Evolutionary conservation across 345 rosid species (phyloP), one percentile per base, ranked within the genome.

Genomic region (Citrus inodora): DNA sequence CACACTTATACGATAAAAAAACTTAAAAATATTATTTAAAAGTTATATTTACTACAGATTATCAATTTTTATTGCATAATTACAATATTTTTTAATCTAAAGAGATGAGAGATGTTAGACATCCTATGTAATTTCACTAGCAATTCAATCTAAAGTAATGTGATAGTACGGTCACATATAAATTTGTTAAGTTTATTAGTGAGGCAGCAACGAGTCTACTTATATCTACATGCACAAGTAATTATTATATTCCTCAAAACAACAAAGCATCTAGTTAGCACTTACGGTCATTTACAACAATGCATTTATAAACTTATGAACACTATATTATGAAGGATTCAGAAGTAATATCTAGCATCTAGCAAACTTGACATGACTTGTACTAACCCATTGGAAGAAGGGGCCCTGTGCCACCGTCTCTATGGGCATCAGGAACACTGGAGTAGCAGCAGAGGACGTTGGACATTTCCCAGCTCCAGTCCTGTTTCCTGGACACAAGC

Each of bases 401-500:
- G 0, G 91, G 89, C 16, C 92, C 92, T 25, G 90, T 87, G 51
- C 88, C 93, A 53, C 89, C 84, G 64, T 75, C 77, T 78, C 83
- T 86, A 58, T 72, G 37, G 1, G 85, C 87, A 76, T 90, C 90
- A 3, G 90, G 89, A 58, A 89, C 27, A 22, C 91, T 90, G 74
- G 83, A 64, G 82, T 90, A 90, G 82, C 87, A 82, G 79, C 61
- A 80, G 37, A 89, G 82, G 79, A 58, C 33, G 64, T 87, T 89
- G 16, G 87, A 86, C 92, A 90, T 84, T 78, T 86, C 91, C 94
- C 91, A 89, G 85, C 92, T 85, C 92, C 94, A 90, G 74, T 90
- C 94, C 73, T 81, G 86, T 71, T 86, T 90, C 83, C 94, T 83
- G 4, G 60, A 81, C 24, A 90, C 68, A 0, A 48, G 71, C 85